Base-by-base conservation (phyloP, 495 filamentous ascomycete genomes). In the Penicillium atrosanguineum region DNA sequence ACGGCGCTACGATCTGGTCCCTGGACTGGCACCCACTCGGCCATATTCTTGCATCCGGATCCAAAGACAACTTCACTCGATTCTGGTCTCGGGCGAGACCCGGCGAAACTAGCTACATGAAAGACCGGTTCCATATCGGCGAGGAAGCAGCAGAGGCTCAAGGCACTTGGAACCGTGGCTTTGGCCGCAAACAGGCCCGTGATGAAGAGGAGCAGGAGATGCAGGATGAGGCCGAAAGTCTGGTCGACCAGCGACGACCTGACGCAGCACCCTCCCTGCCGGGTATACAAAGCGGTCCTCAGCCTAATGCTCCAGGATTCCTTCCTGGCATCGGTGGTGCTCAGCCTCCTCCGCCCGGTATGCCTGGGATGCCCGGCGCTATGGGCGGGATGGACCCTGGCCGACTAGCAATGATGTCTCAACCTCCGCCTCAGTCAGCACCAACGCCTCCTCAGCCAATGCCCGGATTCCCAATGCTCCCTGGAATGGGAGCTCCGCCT, bases 1-100 rank as follows among this genome's bases (percentile, higher is more conserved):
- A 98, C 61, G 90, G 92, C 37, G 92, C 90, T 59, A 87, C 91
- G 9, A 93, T 98, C 51, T 98, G 94, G 94, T 92, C 91, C 4
- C 77, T 98, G 20, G 91, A 96, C 75, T 98, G 94, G 89, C 94
- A 98, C 62, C 94, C 94, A 1, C 76, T 97, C 0, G 94, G 94
- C 19, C 94, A 98, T 62, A 93, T 98, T 53, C 80, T 98, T 23
- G 91, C 91, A n/a, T 95, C 94, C n/a, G 94, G 94, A 5, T 96
- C 93, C 3, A 98, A 98, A 68, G 94, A 98, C 69, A 87, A 93
- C 43, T 90, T 95, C 42, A 97, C 94, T 7, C 84, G 93, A 31
- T 98, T 98, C 75, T 98, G 94, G 94, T 88, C 90, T 14, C 84
- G 94, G 18, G 77, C 89, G 7, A 77, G 94, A 43, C 94, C 94